Conservation (phyloP, 1,284 basidiomycete genomes). For the Tremellales sp. region DNA sequence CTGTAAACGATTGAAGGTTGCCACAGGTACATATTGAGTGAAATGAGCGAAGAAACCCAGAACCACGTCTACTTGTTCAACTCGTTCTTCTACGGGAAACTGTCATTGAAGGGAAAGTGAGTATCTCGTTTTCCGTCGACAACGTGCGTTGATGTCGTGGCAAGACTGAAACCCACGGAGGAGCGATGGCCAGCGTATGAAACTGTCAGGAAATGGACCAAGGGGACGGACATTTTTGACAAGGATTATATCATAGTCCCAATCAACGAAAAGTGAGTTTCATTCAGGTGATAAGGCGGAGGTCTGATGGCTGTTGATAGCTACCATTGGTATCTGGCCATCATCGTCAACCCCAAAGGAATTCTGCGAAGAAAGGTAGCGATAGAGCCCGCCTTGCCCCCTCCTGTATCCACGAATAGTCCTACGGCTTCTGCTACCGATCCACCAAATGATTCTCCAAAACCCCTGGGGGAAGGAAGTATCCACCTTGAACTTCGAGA, state of each 20-base stretch:
- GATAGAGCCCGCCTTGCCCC: neutral
- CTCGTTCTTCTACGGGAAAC: conserved; percentile 95
- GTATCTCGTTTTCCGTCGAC: conserved; percentile 24
- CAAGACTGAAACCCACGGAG: conserved; percentile 12
- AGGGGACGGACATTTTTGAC: conserved; percentile 71
- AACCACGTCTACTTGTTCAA: conserved; percentile 85
- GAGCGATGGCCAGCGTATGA: conserved; percentile 61
- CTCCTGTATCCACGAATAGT: no score
- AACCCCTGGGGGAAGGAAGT: no score
- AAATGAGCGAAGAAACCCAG: conserved; percentile 60
- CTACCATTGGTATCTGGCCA: conserved; percentile 94
- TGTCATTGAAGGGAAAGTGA: conserved; percentile 62
- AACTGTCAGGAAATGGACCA: conserved; percentile 91
- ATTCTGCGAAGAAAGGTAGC: conserved; percentile 39
- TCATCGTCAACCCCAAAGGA: conserved; percentile 77
- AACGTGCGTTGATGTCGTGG: conserved; percentile 5
- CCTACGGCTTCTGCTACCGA: no score
- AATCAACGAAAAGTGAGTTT: conserved; percentile 85
- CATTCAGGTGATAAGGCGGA: neutral
- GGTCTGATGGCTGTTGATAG: conserved; percentile 49
- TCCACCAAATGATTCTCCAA: no score
- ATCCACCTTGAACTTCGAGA: no score
- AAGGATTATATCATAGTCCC: conserved; percentile 93
- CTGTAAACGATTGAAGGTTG: neutral
- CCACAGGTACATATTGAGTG: conserved; percentile 63